Evolutionary conservation across 2,329 filamentous ascomycete species (phyloP), one percentile per base, ranked within the genome.

Genomic region (Cladosporium sp.): DNA sequence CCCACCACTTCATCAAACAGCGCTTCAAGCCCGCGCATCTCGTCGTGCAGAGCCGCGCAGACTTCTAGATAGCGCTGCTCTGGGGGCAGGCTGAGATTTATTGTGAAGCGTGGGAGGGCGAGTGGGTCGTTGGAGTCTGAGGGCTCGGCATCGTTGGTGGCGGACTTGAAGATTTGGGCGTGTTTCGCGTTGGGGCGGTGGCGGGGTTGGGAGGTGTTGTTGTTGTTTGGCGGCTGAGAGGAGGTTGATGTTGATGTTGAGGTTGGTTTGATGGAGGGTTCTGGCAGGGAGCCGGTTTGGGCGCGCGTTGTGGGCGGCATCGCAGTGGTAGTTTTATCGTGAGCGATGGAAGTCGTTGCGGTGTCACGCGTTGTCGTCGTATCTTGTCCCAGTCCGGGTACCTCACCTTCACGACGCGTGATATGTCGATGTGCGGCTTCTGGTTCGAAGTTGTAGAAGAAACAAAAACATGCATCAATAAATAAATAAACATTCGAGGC

Each of bases 71-170:
- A 88, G 59, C 86, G 80, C 66, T 83, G 73, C 30, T 76, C 71
- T 1, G 86, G 85, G 0, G 84, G 80, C 2, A 82, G 79, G 1
- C 84, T 84, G 3, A 88, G 79, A 68, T 88, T 82, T 68, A 88
- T 87, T 14, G 69, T 67, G 67, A 72, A 74, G 46, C 67, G 67
- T 13, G 71, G 71, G 25, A 53, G 26, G 3, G 30, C 25, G 26
- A 30, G 28, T 5, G 49, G 49, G 25, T 30, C 49, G 49, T 53
- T 53, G 10, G 39, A 18, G 5, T 43, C 39, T 2, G 39, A 43
- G 18, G 6, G 7, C 6, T 18, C n/a, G 21, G 39, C 39, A 21
- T 43, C 18, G 14, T 43, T 7, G 2, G 5, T 6, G 18, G 39
- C 18, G 39, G 39, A 43, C 6, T 43, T 43, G 18, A 10, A 43